These are phyloP conservation scores for Tetrahymena malaccensis DNA, from an alignment of 73 alveolate species.

Conservation along the genomic window DNA sequence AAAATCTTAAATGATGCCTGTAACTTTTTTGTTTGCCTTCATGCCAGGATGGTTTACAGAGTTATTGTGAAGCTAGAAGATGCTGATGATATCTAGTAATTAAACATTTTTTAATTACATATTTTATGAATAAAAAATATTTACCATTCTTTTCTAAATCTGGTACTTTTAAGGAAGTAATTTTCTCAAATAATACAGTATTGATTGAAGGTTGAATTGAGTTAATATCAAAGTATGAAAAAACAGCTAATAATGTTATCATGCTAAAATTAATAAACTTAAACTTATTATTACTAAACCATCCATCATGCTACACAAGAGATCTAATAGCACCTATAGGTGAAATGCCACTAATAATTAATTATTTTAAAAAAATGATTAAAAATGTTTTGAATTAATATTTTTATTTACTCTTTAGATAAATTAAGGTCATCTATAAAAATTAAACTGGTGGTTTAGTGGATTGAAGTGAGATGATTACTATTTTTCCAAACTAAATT, in stretches of 20 bases:
- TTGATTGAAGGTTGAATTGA: background rate
- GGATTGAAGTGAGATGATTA: background rate
- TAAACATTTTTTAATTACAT: background rate
- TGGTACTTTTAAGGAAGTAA: background rate
- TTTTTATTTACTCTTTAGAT: background rate
- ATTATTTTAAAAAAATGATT: background rate
- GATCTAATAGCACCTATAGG: background rate
- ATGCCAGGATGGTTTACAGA: background rate
- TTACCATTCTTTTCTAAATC: background rate
- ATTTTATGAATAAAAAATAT: background rate
- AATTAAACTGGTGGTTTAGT: background rate
- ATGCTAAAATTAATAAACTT: background rate
- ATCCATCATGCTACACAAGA: background rate
- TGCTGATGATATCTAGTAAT: background rate
- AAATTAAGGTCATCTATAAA: background rate
- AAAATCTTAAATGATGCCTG: background rate
- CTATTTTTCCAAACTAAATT: background rate
- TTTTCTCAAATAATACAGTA: background rate
- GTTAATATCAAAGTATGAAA: background rate
- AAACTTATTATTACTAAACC: background rate
- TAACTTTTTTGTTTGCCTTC: background rate
- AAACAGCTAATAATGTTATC: background rate
- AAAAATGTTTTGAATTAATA: background rate
- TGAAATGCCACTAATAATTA: background rate
- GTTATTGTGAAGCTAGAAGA: background rate